Conservation (phyloP, 2,329 filamentous ascomycete genomes). For the Pseudogymnoascus sp. region DNA sequence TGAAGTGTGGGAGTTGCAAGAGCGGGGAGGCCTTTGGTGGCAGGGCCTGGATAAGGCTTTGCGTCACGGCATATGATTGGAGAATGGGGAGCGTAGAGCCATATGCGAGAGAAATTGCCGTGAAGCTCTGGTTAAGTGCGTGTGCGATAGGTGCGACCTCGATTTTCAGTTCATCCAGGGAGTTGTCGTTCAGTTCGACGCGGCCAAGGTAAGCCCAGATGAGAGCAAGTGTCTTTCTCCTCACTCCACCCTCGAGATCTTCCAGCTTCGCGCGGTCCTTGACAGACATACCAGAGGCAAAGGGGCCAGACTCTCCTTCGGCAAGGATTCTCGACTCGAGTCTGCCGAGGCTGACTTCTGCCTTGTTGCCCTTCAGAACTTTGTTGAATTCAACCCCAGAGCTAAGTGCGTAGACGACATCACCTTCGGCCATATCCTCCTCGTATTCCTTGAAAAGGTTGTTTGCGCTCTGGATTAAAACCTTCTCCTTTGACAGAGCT, state of each 20-base stretch:
- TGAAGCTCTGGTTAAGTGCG: slow-evolving; percentile 76
- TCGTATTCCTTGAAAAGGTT: slow-evolving; percentile 91
- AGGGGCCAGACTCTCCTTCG: slow-evolving; percentile 43
- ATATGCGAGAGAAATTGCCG: slow-evolving; percentile 79
- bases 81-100: slow-evolving; percentile 75
- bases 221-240: slow-evolving; percentile 79
- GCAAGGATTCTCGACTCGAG: slow-evolving; percentile 74
- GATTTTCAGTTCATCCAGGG: slow-evolving; percentile 77
- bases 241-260: slow-evolving; percentile 68
- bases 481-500: slow-evolving; percentile 83
- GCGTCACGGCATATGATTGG: slow-evolving; percentile 70
- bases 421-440: slow-evolving; percentile 72
- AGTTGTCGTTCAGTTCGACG: slow-evolving; percentile 70
- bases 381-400: slow-evolving; percentile 78
- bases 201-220: slow-evolving; percentile 94
- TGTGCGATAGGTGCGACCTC: slow-evolving; percentile 82
- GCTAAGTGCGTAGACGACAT: slow-evolving; percentile 73
- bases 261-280: slow-evolving; percentile 73
- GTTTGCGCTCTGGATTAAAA: slow-evolving; percentile 87
- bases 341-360: slow-evolving; percentile 72
- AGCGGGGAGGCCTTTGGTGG: slow-evolving; percentile 77
- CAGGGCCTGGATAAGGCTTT: slow-evolving; percentile 84
- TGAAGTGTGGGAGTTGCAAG: slow-evolving; percentile 85
- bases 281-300: slow-evolving; percentile 51
- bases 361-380: slow-evolving; percentile 66